Conservation (phyloP, 78 protist species). For the Planoprotostelium fungivorum region DNA sequence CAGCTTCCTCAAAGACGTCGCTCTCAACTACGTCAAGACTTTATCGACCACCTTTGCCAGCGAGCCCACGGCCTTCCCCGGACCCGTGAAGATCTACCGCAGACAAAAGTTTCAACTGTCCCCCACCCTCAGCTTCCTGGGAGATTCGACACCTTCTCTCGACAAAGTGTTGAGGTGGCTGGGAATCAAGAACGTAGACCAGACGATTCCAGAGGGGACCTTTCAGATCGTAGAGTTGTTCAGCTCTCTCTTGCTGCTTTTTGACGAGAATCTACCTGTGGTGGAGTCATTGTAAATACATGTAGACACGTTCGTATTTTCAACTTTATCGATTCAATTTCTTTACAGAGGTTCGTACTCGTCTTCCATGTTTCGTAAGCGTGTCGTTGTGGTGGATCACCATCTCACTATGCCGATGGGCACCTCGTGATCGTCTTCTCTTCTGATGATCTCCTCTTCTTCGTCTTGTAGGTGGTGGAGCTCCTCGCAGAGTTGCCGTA, state of each 20-base stretch:
- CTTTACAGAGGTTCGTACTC: no score
- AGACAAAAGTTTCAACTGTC: conserved; percentile 63
- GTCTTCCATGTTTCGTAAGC: no score
- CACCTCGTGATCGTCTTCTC: no score
- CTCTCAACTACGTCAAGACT: conserved; percentile 32
- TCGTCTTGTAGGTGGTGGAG: no score
- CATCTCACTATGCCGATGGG: no score
- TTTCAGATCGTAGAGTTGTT: neutral
- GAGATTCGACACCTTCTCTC: conserved; percentile 57
- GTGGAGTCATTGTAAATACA: no score
- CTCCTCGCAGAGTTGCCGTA: no score
- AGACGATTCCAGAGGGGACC: conserved; percentile 32
- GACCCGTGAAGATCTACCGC: conserved; percentile 19
- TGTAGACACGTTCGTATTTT: no score
- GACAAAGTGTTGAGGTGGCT: conserved; percentile 60
- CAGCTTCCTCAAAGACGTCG: conserved; percentile 36
- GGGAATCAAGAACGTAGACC: conserved; percentile 47
- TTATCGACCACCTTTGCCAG: neutral
- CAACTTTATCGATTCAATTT: no score
- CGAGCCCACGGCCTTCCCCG: neutral
- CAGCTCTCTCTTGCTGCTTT: neutral
- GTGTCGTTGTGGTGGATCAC: no score
- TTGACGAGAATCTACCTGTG: neutral
- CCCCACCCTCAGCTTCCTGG: conserved; percentile 52
- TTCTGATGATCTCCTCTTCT: no score